Base-by-base conservation (phyloP, 345 rosid genomes). In the Lagerstroemia speciosa region DNA sequence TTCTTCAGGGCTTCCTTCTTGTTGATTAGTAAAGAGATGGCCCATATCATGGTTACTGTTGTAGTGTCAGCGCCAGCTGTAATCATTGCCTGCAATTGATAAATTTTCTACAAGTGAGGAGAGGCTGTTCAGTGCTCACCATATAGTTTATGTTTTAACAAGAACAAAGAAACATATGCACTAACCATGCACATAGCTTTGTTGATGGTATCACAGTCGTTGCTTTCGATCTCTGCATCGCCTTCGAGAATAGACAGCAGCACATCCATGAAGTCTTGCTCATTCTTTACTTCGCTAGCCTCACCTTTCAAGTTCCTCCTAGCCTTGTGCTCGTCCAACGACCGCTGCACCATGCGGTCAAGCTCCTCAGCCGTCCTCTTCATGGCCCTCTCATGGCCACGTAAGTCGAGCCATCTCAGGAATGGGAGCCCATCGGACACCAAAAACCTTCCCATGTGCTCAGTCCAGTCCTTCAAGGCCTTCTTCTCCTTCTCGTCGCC, bases 51-150 rank as follows among this genome's bases (percentile, higher is more conserved):
- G n/a, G 85, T 60, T 5, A 77, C 75, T 0, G 75, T 50, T 15
- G 83, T 78, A 0, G 82, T 81, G 24, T 86, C 86, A 1, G 82
- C 70, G 8, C 71, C 86, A 16, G 82, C 84, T 31, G 80, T 41
- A 5, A 82, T 72, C 3, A 86, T 70, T 17, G 68, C 71, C 90
- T 81, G 65, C 68, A 34, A 24, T 52, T 30, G 2, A 6, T 20
- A n/a, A 10, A 62, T n/a, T 22, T 31, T 30, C 57, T 50, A 5
- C 8, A 50, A 1, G 8, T 14, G 52, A 19, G 52, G 16, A 16
- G 52, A 19, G 52, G 52, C 19, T 14, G 52, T 3, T 14, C 7
- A 46, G 14, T 14, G 52, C 19, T 14, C 7, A 46, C 19, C 22
- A 14, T 24, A 53, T 20, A 22, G 16, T 50, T 17, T 50, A 9